Evolutionary conservation across 257 asterid species (phyloP).

Genomic region (Solanum lignicaule): DNA sequence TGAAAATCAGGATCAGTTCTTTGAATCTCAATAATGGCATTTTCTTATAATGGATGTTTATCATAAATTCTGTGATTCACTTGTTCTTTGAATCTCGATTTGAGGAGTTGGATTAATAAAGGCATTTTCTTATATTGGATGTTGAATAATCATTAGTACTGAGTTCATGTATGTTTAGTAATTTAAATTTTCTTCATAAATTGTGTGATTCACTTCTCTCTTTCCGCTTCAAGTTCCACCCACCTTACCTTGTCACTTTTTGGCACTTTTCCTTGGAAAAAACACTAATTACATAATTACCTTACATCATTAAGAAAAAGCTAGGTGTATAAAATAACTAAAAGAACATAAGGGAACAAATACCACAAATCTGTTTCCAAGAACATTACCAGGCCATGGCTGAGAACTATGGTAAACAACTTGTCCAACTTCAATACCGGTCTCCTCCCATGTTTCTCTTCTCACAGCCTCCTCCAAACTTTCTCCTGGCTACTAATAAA

Average conservation of each 20-base stretch:
- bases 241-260: not conserved
- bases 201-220: not conserved
- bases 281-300: not conserved
- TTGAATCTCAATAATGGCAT: not conserved
- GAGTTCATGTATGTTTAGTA: not conserved
- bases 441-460: conserved; percentile 94
- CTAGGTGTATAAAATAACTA: not conserved
- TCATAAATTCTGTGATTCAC: not conserved
- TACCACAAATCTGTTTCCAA: not conserved
- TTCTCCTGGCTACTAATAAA: conserved; percentile 72
- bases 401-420: conserved; percentile 95
- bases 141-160: not conserved
- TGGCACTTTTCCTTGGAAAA: not conserved
- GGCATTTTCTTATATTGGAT: not conserved
- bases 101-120: not conserved
- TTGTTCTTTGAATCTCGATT: not conserved
- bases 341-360: not conserved
- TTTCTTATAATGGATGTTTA: not conserved
- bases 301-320: not conserved
- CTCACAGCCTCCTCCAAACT: conserved; percentile 95
- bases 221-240: not conserved
- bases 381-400: conserved; percentile 87
- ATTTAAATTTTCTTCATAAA: not conserved
- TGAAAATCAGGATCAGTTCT: not conserved
- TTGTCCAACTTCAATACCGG: conserved; percentile 93